Base-by-base conservation (phyloP, 768 basidiomycete species). In the Rhodocollybia butyracea region DNA sequence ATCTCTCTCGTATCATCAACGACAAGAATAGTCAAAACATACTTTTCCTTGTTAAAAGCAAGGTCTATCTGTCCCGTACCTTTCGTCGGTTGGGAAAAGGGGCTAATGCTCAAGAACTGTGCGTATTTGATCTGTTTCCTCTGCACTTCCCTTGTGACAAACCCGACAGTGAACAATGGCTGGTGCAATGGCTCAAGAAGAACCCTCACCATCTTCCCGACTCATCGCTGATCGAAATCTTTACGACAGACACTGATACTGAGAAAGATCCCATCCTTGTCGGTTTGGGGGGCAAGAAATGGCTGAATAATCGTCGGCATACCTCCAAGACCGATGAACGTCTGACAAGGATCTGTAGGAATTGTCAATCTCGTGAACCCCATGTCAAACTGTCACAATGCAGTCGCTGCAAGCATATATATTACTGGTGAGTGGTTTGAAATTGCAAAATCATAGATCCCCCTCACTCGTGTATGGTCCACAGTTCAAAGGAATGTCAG, bases 111-210 rank as follows among this genome's bases (percentile, higher is more conserved):
- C 39, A 40, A 40, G 3, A 2, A 19, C 39, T n/a, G 17, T 40
- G 21, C 3, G 10, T 11, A n/a, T 2, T 4, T 1, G 7, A 40
- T 3, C 21, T 2, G 17, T 40, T 11, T n/a, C 39, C 3, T n/a
- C 10, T 40, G 39, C 17, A n/a, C 17, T 21, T 40, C 21, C 11
- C 7, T 40, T 19, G 17, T n/a, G 21, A n/a, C 1, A 15, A 40
- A 11, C 17, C 7, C 17, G 17, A 11, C 19, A 59, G 56, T 21
- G 56, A 60, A 55, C 57, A 59, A 11, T 63, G 54, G 56, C 19
- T 59, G 17, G 57, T 60, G 27, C 61, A 56, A 38, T 65, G 55
- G 57, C 57, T 66, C 34, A 47, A 56, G 31, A 65, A 65, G 60
- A 63, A 63, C 36, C 61, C 61, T 6, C 30, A 42, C 13, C 3